phyloP scores from a whole-genome alignment of 179 eudicot species.

The Dionaea muscipula region DNA sequence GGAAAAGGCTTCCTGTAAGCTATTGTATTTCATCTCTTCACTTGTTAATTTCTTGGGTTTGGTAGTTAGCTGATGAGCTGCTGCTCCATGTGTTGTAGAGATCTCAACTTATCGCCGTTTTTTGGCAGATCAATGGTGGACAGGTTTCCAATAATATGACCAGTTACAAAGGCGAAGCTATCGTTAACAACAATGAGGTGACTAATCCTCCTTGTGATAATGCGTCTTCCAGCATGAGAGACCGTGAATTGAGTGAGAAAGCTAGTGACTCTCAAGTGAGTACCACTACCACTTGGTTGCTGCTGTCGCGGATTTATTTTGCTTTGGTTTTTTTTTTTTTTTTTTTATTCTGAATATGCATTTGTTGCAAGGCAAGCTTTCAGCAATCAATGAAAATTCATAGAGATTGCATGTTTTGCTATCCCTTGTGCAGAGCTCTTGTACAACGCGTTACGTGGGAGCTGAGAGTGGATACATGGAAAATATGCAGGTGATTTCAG shows the following conservation, averaged over 20 bases:
- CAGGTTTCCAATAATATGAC: slow-evolving; percentile 8
- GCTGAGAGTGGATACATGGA: slow-evolving; percentile 14
- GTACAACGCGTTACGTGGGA: slow-evolving; percentile 13
- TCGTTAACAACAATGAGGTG: not conserved
- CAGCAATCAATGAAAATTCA: not conserved
- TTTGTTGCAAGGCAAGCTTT: not conserved
- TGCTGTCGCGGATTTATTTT: not conserved
- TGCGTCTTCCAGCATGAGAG: slow-evolving; percentile 20
- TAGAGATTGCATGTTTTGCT: slow-evolving; percentile 11
- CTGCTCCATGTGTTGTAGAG: not conserved
- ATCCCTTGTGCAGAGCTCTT: slow-evolving; percentile 17
- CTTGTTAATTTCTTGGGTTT: not conserved
- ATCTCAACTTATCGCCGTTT: not conserved
- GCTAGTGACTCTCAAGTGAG: slow-evolving; percentile 29
- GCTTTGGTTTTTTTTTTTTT: not conserved
- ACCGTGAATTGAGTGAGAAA: slow-evolving; percentile 16
- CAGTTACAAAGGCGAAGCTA: not conserved
- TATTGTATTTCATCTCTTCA: not conserved
- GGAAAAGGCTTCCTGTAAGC: slow-evolving; percentile 42
- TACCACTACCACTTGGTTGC: slow-evolving; percentile 5
- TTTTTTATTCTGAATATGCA: not conserved
- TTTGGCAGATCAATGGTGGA: slow-evolving; percentile 15
- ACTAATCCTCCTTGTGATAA: slow-evolving; percentile 14
- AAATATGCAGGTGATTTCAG: slow-evolving; percentile 22
- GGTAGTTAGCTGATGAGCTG: not conserved